Conservation (phyloP, 495 filamentous ascomycete species). For the Penicillium coprophilum region DNA sequence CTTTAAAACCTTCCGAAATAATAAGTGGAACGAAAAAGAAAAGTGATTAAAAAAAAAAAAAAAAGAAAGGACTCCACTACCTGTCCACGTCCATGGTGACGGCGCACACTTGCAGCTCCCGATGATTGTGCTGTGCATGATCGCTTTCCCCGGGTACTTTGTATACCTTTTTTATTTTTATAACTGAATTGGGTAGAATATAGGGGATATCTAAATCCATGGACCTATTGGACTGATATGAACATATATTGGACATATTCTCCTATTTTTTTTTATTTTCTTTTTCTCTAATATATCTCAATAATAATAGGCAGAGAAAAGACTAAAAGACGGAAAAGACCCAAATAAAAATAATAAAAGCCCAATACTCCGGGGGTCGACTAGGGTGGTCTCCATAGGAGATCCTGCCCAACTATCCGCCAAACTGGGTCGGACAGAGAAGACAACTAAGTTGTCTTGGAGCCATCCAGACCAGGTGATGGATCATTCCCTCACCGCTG, state of each 20-base stretch:
- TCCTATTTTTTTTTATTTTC: background rate
- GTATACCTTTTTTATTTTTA: too few relatives aligned
- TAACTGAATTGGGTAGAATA: background rate
- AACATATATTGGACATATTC: background rate
- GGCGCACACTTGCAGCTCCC: conserved; percentile 31
- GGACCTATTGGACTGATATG: too few relatives aligned
- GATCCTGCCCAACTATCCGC: conserved; percentile 32
- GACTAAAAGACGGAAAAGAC: too few relatives aligned
- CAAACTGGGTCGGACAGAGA: conserved; percentile 29
- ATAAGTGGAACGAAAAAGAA: conserved; percentile 1
- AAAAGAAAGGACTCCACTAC: conserved; percentile 25
- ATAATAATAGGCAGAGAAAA: too few relatives aligned
- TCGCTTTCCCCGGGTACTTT: conserved; percentile 16
- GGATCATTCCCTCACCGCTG: conserved; percentile 33
- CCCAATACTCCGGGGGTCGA: conserved; percentile 12
- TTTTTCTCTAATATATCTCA: background rate
- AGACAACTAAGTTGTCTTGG: conserved; percentile 19
- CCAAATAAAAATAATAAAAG: background rate
- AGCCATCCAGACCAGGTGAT: conserved; percentile 22
- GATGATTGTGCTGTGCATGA: conserved; percentile 24
- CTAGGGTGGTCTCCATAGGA: conserved; percentile 7
- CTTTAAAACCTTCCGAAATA: conserved; percentile 5
- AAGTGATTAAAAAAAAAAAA: background rate
- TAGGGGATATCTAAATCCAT: conserved; percentile 8
- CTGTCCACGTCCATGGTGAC: conserved; percentile 33